Evolutionary conservation across 1,284 basidiomycete species (phyloP), one percentile per base, ranked within the genome.

Genomic region (Trametes versicolor): DNA sequence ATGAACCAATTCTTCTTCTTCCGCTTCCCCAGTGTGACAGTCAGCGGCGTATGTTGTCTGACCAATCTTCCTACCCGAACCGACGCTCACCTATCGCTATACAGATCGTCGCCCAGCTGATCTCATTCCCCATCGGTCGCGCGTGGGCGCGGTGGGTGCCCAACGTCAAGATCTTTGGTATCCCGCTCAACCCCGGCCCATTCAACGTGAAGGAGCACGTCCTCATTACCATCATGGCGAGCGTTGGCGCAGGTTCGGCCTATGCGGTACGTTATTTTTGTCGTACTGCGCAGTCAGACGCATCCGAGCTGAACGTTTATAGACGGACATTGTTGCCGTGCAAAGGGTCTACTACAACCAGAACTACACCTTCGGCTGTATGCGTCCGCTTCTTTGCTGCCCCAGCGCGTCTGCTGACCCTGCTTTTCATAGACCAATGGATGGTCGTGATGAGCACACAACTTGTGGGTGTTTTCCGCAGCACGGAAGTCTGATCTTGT

Each of bases 171-270:
- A 53, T 76, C 36, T 73, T 76, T 37, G 75, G 75, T 21, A 51
- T 75, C 0, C 67, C 80, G 6, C 74, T 92, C 36, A 92, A 92
- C 71, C 90, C 90, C 1, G 91, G 91, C 39, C 90, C 89, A 0
- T 92, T 92, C 76, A 82, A 82, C 2, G 85, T 92, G 74, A 92
- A 92, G 75, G 90, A 91, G 70, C 90, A 91, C 73, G 89, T 88
- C 8, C 75, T 87, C 54, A 78, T 82, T 65, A 87, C 91, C 8
- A 91, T 96, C 76, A 96, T 97, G 92, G 89, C 92, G 9, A 82
- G 88, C 63, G 90, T 93, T 15, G 87, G 87, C 23, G 75, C 82
- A 19, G 73, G 77, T 19, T 86, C 85, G 34, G 90, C 90, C 0
- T 92, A 91, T 73, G 87, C 87, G 39, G 77, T 78, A 54, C 39